Conservation (phyloP, 495 filamentous ascomycete genomes). For the Penicillium egyptiacum region DNA sequence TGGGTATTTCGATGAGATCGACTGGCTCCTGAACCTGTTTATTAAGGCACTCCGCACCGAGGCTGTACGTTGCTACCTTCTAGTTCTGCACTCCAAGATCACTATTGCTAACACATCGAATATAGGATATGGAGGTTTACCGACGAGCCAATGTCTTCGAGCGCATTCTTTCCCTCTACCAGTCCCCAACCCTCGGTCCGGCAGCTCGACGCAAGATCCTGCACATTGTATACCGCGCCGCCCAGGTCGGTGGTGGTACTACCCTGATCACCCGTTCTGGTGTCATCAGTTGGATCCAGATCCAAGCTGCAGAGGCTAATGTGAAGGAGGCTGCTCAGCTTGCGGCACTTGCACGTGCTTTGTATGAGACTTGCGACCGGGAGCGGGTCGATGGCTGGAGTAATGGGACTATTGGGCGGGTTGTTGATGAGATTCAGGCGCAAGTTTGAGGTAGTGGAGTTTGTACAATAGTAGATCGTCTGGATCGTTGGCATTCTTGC, state of each 20-base stretch:
- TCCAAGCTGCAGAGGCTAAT: conserved; percentile 46
- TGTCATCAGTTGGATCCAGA: conserved; percentile 76
- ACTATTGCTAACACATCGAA: conserved; percentile 9
- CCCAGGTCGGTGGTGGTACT: conserved; percentile 73
- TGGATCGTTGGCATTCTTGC: neutral
- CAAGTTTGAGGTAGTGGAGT: conserved; percentile 9
- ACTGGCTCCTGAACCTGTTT: conserved; percentile 79
- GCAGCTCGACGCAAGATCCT: conserved; percentile 66
- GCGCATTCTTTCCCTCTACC: conserved; percentile 68
- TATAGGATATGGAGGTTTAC: conserved; percentile 77
- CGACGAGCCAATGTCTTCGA: conserved; percentile 78
- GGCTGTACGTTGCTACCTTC: conserved; percentile 38
- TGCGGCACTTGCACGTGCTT: conserved; percentile 54
- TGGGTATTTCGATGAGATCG: conserved; percentile 69
- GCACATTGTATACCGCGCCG: conserved; percentile 69
- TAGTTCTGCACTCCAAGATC: neutral
- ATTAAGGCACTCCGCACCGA: conserved; percentile 64
- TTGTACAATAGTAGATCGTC: conserved; percentile 7
- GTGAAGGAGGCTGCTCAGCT: conserved; percentile 51
- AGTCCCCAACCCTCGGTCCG: conserved; percentile 60
- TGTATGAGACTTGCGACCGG: conserved; percentile 72
- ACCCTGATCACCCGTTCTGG: conserved; percentile 84
- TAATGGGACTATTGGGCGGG: conserved; percentile 42
- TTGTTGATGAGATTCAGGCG: conserved; percentile 30
- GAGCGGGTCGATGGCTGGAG: conserved; percentile 69